Evolutionary conservation across 2,329 filamentous ascomycete species (phyloP).

Genomic region (Pezicula carpinea): DNA sequence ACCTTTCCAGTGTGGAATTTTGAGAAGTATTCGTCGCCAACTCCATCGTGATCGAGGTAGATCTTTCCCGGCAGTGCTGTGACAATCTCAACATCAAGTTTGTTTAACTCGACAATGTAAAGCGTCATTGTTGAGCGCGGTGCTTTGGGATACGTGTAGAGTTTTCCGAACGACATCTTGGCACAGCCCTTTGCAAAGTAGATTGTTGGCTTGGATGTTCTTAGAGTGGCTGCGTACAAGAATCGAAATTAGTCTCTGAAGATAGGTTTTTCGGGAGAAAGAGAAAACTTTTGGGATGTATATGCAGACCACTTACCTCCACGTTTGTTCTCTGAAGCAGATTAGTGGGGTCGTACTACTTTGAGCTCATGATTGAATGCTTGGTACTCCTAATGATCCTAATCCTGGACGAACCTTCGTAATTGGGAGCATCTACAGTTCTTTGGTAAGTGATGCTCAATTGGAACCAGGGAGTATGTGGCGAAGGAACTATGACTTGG

Average conservation of each 20-base stretch:
- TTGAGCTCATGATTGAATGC: background rate
- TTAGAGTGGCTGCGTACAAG: background rate
- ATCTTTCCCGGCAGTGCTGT: background rate
- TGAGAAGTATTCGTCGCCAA: background rate
- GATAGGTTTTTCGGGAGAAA: background rate
- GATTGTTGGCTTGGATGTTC: background rate
- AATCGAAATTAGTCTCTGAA: background rate
- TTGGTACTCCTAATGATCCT: background rate
- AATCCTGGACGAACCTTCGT: too few species aligned
- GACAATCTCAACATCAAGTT: constrained; percentile 1
- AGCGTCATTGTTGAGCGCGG: constrained; percentile 1
- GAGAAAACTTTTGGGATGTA: background rate
- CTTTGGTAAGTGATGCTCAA: background rate
- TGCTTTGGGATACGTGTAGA: constrained; percentile 1
- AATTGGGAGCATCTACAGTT: background rate
- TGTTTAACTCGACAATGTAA: background rate
- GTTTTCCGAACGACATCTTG: constrained; percentile 1
- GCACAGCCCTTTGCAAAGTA: background rate
- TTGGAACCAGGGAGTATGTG: background rate
- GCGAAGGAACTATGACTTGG: constrained; percentile 17
- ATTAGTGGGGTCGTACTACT: background rate
- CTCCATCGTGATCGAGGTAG: background rate
- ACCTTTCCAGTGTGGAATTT: constrained; percentile 1
- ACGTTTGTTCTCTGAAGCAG: background rate
- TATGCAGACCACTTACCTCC: background rate